Evolutionary conservation across 495 filamentous ascomycete species (phyloP), one percentile per base, ranked within the genome.

Genomic region (Neurospora sublineolata): DNA sequence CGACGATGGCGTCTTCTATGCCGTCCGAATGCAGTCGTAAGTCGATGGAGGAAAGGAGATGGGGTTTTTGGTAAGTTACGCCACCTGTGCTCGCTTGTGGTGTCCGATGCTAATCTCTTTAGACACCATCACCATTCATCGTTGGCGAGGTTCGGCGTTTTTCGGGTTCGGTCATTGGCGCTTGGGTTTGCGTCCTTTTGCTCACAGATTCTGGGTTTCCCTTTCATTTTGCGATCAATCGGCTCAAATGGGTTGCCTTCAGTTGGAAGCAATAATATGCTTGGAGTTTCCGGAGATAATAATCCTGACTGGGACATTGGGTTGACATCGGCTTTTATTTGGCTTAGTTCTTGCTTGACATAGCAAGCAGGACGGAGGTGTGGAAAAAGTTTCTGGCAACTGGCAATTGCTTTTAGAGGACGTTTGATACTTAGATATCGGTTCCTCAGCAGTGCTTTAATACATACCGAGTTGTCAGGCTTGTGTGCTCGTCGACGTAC

Each of bases 1-100:
- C 68, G 75, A 81, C 38, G 78, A 80, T 40, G 84, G 86, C 41
- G 73, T 80, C 37, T 87, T 86, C 75, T 87, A 86, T 72, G 84
- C 85, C 68, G 80, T 85, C 37, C 79, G 82, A 44, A 70, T 83
- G n/a, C 73, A 75, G 36, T 64, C 52, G 27, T 64, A 64, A 64
- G 27, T 6, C 27, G 12, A 36, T 75, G 78, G 39, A 80, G 72
- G 73, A 44, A 39, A n/a, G 23, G 18, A 36, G 68, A 68, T 33
- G n/a, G 67, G 30, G 33, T 27, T 37, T 11, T 37, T 20, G 0
- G 38, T 68, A 37, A 23, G 38, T 42, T n/a, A n/a, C n/a, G n/a
- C n/a, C n/a, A n/a, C n/a, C n/a, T n/a, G n/a, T n/a, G n/a, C n/a
- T n/a, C n/a, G n/a, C n/a, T n/a, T n/a, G n/a, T n/a, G 36, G 16